These are phyloP conservation scores for Clarireedia homoeocarpa DNA, from an alignment of 2,329 filamentous ascomycete genomes.

Conservation along the genomic window DNA sequence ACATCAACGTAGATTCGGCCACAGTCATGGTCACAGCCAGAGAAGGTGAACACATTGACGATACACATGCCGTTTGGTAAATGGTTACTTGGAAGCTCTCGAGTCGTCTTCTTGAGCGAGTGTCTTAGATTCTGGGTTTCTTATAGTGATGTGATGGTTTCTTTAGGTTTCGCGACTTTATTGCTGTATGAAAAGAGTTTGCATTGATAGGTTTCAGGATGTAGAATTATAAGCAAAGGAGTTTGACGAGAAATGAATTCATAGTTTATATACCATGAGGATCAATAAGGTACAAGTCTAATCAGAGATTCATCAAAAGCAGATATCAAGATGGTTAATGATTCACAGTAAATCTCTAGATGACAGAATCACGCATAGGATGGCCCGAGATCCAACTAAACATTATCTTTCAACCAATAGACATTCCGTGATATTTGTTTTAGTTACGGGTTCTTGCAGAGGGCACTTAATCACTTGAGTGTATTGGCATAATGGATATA, in stretches of 20 bases:
- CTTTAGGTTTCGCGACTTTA: too few species aligned
- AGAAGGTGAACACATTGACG: constrained; percentile 17
- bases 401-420: background rate
- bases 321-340: constrained; percentile 2
- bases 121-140: too few species aligned
- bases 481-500: too few species aligned
- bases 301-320: constrained; percentile 1
- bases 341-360: constrained; percentile 1
- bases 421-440: too few species aligned
- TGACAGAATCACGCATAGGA: background rate
- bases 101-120: background rate
- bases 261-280: constrained; percentile 1
- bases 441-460: too few species aligned
- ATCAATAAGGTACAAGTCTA: background rate
- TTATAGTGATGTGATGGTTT: too few species aligned
- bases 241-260: background rate
- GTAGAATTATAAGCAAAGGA: background rate
- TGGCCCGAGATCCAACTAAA: background rate
- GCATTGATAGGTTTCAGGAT: background rate
- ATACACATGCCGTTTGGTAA: constrained; percentile 21
- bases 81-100: background rate
- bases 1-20: constrained; percentile 20
- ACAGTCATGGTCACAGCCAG: constrained; percentile 24
- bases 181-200: too few species aligned
- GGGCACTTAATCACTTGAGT: too few species aligned